These are phyloP conservation scores for Lactifluus echinatus DNA, from an alignment of 768 basidiomycete genomes.

Conservation along the genomic window DNA sequence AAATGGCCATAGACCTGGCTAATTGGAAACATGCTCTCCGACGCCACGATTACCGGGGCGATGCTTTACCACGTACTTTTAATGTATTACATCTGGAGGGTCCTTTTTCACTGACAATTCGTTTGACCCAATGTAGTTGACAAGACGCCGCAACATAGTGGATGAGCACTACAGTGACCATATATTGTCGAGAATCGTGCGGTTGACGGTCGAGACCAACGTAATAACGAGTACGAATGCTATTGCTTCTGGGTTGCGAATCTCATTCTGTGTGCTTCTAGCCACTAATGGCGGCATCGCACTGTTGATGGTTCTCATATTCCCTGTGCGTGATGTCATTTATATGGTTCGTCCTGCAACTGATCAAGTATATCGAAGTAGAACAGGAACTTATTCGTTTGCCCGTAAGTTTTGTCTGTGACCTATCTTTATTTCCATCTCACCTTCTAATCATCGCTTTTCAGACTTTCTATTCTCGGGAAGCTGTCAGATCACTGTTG, in stretches of 20 bases:
- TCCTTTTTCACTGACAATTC: too few species aligned
- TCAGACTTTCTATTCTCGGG: background rate
- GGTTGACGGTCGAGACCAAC: slow-evolving; percentile 24
- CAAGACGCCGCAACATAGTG: background rate
- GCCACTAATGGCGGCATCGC: background rate
- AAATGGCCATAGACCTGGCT: too few species aligned
- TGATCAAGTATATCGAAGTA: background rate
- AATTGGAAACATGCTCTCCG: background rate
- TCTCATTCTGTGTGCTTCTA: background rate
- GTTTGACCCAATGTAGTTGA: too few species aligned
- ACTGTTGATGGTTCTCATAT: background rate
- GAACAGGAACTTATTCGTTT: background rate
- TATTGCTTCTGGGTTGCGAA: background rate
- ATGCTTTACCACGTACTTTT: slow-evolving; percentile 2
- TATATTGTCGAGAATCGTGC: slow-evolving; percentile 18
- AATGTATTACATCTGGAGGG: background rate
- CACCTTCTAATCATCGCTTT: background rate
- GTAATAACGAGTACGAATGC: slow-evolving; percentile 12
- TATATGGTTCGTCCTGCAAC: background rate
- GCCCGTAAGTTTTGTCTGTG: slow-evolving; percentile 8
- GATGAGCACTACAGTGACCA: background rate
- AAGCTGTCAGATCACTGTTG: background rate
- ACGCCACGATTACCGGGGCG: background rate
- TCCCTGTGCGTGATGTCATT: background rate
- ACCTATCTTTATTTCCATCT: too few species aligned